Evolutionary conservation across 345 rosid species (phyloP).

Genomic region (Trapa bicornis): DNA sequence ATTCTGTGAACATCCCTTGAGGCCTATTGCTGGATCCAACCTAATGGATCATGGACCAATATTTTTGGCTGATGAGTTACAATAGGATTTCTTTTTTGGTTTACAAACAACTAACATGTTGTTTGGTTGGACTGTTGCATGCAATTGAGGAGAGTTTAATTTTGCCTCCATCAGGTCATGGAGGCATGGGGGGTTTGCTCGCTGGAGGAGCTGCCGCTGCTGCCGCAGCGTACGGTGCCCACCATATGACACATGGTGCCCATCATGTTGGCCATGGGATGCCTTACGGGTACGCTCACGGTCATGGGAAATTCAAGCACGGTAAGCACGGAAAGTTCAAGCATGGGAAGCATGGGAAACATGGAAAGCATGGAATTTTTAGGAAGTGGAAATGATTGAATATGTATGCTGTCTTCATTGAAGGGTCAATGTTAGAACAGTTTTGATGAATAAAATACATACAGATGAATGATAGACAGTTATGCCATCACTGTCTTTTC

Average conservation of each 20-base stretch:
- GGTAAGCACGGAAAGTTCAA: conserved; percentile 45
- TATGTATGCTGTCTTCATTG: neutral
- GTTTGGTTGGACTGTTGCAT: too few relatives aligned
- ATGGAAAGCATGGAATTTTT: conserved; percentile 66
- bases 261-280: conserved; percentile 17
- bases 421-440: neutral
- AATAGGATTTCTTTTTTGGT: neutral
- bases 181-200: conserved; percentile 56
- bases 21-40: neutral
- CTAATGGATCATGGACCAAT: neutral
- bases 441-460: neutral
- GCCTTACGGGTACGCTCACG: conserved; percentile 8
- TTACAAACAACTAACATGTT: too few relatives aligned
- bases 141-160: too few relatives aligned
- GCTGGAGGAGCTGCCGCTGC: conserved; percentile 94
- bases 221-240: conserved; percentile 73
- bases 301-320: conserved; percentile 13
- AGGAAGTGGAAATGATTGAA: conserved; percentile 78
- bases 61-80: neutral
- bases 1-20: too few relatives aligned
- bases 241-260: conserved; percentile 29
- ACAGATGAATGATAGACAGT: neutral
- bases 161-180: conserved; percentile 36
- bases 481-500: neutral
- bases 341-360: conserved; percentile 61